A percentile compares a stretch with the other conserved stretches of the same genome.
These are phyloP conservation scores for Lentinula detonsa DNA, from an alignment of 768 basidiomycete species.

Conservation along the genomic window DNA sequence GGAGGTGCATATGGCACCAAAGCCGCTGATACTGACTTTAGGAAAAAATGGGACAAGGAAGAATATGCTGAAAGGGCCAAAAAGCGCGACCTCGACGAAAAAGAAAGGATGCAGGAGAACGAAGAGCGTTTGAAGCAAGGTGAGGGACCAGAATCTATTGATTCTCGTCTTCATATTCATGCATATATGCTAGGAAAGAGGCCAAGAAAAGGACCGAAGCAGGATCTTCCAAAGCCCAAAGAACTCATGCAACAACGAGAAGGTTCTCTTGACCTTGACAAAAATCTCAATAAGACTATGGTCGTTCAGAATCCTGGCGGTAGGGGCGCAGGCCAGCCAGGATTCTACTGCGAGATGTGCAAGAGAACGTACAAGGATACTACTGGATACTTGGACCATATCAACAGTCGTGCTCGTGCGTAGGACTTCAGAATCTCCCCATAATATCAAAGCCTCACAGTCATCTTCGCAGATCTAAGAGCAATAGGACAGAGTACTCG, in stretches of 20 bases:
- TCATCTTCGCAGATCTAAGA: conserved; percentile 63
- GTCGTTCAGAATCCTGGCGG: conserved; percentile 83
- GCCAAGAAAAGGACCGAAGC: conserved; percentile 54
- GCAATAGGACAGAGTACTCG: conserved; percentile 94
- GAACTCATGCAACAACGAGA: conserved; percentile 90
- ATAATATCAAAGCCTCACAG: conserved; percentile 5
- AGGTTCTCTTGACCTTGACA: conserved; percentile 80
- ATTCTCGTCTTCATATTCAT: conserved; percentile 3
- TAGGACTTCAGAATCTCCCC: conserved; percentile 14
- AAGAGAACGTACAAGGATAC: conserved; percentile 91
- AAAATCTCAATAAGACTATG: conserved; percentile 93
- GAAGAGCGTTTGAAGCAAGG: conserved; percentile 84
- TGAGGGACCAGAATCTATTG: conserved; percentile 17
- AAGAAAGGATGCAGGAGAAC: conserved; percentile 80
- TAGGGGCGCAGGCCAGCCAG: conserved; percentile 84
- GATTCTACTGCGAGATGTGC: conserved; percentile 92
- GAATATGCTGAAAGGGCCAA: conserved; percentile 82
- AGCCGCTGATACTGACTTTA: conserved; percentile 65
- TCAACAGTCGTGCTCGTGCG: conserved; percentile 91
- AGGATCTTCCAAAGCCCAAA: conserved; percentile 85
- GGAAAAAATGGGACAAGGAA: conserved; percentile 94
- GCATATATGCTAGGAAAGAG: conserved; percentile 60
- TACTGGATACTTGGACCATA: conserved; percentile 90
- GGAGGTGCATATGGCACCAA: conserved; percentile 34
- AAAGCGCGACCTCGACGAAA: conserved; percentile 74